phyloP scores from a whole-genome alignment of 1,284 basidiomycete genomes.

The Apiotrichum montevideense region DNA sequence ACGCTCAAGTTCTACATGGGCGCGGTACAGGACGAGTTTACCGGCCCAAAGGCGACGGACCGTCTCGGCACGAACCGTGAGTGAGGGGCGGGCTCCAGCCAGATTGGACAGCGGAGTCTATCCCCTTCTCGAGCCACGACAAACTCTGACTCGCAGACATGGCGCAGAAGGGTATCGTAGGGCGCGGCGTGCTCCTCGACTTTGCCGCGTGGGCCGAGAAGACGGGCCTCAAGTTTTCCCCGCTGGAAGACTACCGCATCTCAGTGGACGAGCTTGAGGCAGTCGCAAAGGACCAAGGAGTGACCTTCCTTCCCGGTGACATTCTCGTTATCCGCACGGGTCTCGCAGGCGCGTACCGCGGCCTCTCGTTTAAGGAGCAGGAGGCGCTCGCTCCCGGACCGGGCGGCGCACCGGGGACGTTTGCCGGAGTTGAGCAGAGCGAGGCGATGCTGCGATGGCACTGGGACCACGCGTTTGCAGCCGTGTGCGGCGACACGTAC shows the following conservation, averaged over 20 bases:
- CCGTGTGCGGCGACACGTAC: constrained; percentile 42
- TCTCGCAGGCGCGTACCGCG: constrained; percentile 37
- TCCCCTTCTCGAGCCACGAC: no score
- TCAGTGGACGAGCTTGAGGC: constrained; percentile 26
- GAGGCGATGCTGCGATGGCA: constrained; percentile 41
- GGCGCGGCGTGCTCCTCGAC: constrained; percentile 6
- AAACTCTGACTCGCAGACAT: constrained; percentile 7
- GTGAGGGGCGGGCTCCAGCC: background rate
- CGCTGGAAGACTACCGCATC: constrained; percentile 16
- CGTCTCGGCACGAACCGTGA: constrained; percentile 1
- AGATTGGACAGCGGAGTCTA: no score
- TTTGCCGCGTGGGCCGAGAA: constrained; percentile 1
- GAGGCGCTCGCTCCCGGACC: constrained; percentile 4
- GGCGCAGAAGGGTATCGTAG: constrained; percentile 1
- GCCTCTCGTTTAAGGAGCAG: constrained; percentile 22
- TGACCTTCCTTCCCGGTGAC: constrained; percentile 36
- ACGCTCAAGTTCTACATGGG: constrained; percentile 3
- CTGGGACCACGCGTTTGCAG: constrained; percentile 49
- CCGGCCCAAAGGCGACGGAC: background rate
- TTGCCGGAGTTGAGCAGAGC: constrained; percentile 27
- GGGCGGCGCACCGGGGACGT: constrained; percentile 11
- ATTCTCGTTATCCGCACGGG: constrained; percentile 46
- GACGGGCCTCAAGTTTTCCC: constrained; percentile 34
- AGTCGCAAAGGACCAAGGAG: constrained; percentile 27
- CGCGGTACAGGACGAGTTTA: background rate